Evolutionary conservation across 257 asterid genomes (phyloP).

Genomic region (Primulina eburnea): DNA sequence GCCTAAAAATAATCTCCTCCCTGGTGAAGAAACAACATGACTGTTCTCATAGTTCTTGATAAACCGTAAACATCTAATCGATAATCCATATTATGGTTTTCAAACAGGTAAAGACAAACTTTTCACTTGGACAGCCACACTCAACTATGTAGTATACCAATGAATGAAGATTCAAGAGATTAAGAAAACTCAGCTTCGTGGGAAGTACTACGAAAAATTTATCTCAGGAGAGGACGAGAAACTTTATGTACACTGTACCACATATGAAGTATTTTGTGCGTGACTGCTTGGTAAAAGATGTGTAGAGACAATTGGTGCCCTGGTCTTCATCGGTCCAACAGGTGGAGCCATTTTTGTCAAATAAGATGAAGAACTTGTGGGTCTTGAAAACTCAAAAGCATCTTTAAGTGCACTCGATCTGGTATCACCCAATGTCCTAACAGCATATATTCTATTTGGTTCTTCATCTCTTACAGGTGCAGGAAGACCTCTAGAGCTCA

Average conservation of each 20-base stretch:
- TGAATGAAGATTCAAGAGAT: constrained; percentile 3
- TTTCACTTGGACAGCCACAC: background rate
- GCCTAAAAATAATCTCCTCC: background rate
- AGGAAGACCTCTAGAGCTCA: constrained; percentile 47
- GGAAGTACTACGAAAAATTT: constrained; percentile 10
- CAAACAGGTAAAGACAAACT: background rate
- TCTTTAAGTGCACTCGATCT: constrained; percentile 53
- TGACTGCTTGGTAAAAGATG: constrained; percentile 44
- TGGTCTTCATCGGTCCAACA: constrained; percentile 45
- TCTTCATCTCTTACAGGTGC: constrained; percentile 62
- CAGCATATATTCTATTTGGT: constrained; percentile 41
- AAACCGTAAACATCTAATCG: too few relatives aligned
- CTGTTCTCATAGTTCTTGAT: background rate
- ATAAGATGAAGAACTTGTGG: constrained; percentile 42
- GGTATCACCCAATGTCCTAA: constrained; percentile 48
- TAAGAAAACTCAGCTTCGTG: background rate
- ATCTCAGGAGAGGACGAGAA: constrained; percentile 21
- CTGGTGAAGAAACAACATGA: background rate
- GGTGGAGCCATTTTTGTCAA: constrained; percentile 47
- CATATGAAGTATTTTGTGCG: constrained; percentile 52
- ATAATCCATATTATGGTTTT: background rate
- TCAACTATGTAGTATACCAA: background rate
- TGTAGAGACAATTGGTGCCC: constrained; percentile 40
- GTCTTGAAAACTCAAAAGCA: constrained; percentile 51
- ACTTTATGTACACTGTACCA: constrained; percentile 39